phyloP scores from a whole-genome alignment of 306 rosid genomes.

The Cercis canadensis region DNA sequence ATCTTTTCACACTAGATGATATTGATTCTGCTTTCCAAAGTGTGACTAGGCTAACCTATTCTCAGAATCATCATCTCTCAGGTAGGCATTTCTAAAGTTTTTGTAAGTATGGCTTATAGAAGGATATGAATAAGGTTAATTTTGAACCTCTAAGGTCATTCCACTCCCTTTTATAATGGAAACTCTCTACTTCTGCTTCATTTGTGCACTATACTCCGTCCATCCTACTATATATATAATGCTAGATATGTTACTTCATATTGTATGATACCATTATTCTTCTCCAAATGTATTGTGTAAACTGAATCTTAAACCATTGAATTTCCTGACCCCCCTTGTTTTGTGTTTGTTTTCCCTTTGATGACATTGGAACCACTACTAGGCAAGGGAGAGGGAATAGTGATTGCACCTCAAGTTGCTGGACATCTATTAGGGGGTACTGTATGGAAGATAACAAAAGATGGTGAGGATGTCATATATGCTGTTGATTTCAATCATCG shows the following conservation, averaged over 20 bases:
- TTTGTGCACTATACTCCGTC: too few species aligned
- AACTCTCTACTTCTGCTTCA: neutral
- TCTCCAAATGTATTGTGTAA: too few species aligned
- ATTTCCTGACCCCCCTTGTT: too few species aligned
- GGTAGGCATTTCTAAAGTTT: constrained; percentile 48
- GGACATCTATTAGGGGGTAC: constrained; percentile 99
- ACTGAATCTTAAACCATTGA: too few species aligned
- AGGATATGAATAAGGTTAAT: neutral
- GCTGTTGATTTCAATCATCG: constrained; percentile 98
- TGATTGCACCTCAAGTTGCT: constrained; percentile 92
- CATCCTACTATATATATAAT: too few species aligned
- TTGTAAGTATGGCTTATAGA: neutral
- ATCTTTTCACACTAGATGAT: constrained; percentile 86
- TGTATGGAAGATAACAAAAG: constrained; percentile 94
- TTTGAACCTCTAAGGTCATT: neutral
- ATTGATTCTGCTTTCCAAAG: constrained; percentile 90
- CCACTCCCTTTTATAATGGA: neutral
- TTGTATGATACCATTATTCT: too few species aligned
- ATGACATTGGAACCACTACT: constrained; percentile 31
- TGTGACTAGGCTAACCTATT: constrained; percentile 83
- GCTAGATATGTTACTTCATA: too few species aligned
- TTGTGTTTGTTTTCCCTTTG: neutral
- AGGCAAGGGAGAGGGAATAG: constrained; percentile 98
- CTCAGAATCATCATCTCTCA: constrained; percentile 92
- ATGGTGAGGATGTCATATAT: constrained; percentile 94